Conservation (phyloP, 228 moss, liverwort and hornwort species). For the Sphagnum fallax region DNA sequence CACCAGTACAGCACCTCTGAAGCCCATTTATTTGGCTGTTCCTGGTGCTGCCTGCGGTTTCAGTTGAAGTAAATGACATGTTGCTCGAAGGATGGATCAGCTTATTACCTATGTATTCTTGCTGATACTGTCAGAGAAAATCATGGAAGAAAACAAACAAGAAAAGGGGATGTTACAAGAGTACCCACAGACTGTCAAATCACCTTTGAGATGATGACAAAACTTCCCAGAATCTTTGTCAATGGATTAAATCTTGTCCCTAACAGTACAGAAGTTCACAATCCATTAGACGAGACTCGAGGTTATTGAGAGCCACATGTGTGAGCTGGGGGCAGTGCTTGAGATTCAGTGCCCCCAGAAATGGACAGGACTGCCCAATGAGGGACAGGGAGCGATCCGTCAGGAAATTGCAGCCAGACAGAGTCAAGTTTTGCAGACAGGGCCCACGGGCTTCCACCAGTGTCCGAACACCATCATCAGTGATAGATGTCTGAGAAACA, state of each 20-base stretch:
- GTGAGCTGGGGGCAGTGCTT: slow-evolving; percentile 59
- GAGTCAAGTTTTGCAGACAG: slow-evolving; percentile 48
- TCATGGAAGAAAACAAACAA: too few relatives aligned
- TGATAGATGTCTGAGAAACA: slow-evolving; percentile 50
- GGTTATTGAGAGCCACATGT: slow-evolving; percentile 38
- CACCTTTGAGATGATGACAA: background rate
- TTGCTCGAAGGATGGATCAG: slow-evolving; percentile 27
- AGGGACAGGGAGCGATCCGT: slow-evolving; percentile 49
- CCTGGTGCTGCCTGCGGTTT: slow-evolving; percentile 29
- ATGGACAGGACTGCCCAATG: slow-evolving; percentile 43
- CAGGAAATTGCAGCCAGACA: slow-evolving; percentile 49
- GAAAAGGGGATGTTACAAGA: too few relatives aligned
- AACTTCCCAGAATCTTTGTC: background rate
- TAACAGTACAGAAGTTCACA: slow-evolving; percentile 54
- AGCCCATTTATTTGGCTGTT: slow-evolving; percentile 27
- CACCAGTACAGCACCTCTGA: slow-evolving; percentile 23
- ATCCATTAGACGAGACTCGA: slow-evolving; percentile 48
- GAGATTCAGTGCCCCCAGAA: slow-evolving; percentile 56
- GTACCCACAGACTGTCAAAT: too few relatives aligned
- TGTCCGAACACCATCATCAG: slow-evolving; percentile 42
- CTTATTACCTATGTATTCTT: slow-evolving; percentile 21
- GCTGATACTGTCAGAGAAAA: slow-evolving; percentile 23
- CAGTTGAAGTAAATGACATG: slow-evolving; percentile 18
- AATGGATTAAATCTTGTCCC: background rate
- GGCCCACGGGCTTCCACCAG: slow-evolving; percentile 40